Evolutionary conservation across 306 rosid genomes (phyloP).

Genomic region (Pterocarpus santalinus): DNA sequence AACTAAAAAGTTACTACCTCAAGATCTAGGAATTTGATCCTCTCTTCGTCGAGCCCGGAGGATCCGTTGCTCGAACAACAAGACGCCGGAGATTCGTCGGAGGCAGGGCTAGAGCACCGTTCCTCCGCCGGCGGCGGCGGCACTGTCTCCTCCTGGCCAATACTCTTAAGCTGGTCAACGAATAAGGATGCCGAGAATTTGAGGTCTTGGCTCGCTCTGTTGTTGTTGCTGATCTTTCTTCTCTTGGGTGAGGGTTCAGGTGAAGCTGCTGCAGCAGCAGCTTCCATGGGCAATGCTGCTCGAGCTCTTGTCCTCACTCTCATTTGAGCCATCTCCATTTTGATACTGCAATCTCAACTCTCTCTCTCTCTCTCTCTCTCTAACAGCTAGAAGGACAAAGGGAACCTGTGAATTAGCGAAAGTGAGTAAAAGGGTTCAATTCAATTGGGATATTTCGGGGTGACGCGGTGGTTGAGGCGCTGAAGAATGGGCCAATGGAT

Average conservation of each 20-base stretch:
- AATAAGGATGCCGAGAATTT: constrained; percentile 51
- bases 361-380: neutral
- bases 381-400: constrained; percentile 2
- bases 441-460: neutral
- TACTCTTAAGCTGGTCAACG: constrained; percentile 45
- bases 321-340: constrained; percentile 57
- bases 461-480: constrained; percentile 54
- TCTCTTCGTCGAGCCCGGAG: constrained; percentile 50
- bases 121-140: constrained; percentile 37
- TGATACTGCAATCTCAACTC: constrained; percentile 39
- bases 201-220: constrained; percentile 22
- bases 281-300: constrained; percentile 49
- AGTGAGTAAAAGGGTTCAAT: constrained; percentile 36
- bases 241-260: constrained; percentile 42
- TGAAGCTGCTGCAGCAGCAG: constrained; percentile 30
- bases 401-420: neutral
- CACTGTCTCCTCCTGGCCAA: neutral
- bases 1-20: constrained; percentile 48
- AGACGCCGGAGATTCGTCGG: constrained; percentile 53
- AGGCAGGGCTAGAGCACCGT: constrained; percentile 44
- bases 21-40: constrained; percentile 63
- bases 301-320: constrained; percentile 59
- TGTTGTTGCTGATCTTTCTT: constrained; percentile 45
- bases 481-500: constrained; percentile 41
- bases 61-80: constrained; percentile 75